phyloP scores from a whole-genome alignment of 2,329 filamentous ascomycete genomes.

The Colletotrichum graminicola region DNA sequence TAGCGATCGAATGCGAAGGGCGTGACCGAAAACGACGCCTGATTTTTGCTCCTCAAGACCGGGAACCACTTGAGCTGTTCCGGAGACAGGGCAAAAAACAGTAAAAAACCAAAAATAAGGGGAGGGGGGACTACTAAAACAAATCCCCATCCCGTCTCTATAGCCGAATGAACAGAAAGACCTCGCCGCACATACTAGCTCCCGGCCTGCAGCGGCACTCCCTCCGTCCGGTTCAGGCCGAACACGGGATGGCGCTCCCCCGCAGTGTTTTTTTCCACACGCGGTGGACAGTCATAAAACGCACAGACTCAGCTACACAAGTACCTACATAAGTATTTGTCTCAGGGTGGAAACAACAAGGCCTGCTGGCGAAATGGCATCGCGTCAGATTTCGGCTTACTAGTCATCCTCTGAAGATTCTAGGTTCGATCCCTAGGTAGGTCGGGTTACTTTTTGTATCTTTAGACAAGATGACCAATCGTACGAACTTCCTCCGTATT shows the following conservation, averaged over 20 bases:
- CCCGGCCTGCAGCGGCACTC: conserved; percentile 3
- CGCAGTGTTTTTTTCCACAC: not conserved
- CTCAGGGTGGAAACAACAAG: conserved; percentile 34
- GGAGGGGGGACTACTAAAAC: not conserved
- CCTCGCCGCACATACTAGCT: not conserved
- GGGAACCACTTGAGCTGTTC: not conserved
- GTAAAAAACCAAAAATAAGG: not conserved
- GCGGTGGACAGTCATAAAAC: too few relatives aligned
- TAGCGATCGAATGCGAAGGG: not conserved
- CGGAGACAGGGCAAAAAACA: not conserved
- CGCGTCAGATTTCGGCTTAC: conserved; percentile 42
- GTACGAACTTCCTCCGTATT: too few relatives aligned
- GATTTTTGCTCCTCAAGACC: not conserved
- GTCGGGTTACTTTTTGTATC: conserved; percentile 9
- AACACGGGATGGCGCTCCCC: conserved; percentile 14
- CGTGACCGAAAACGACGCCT: not conserved
- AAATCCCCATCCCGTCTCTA: not conserved
- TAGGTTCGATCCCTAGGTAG: conserved; percentile 42
- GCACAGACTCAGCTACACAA: rapidly evolving
- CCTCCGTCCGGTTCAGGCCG: not conserved
- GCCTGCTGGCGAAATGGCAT: conserved; percentile 43
- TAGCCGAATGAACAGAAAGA: not conserved
- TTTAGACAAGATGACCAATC: not conserved
- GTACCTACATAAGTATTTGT: conserved; percentile 7
- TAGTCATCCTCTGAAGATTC: conserved; percentile 41